phyloP scores from a whole-genome alignment of 2,329 filamentous ascomycete genomes.

The Albophoma yamanashiensis region DNA sequence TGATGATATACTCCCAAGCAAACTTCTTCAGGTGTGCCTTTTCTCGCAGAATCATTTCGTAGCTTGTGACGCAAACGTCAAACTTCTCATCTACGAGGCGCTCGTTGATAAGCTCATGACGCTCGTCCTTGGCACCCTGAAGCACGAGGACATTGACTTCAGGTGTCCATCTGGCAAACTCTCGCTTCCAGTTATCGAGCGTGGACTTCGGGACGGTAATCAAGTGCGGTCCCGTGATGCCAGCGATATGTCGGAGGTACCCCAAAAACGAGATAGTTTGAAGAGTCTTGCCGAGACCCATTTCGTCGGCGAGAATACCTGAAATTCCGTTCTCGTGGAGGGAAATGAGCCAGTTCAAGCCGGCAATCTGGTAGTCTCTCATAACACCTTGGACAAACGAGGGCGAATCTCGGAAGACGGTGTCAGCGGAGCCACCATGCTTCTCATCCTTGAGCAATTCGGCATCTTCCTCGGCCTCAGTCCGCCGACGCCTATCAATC shows the following conservation, averaged over 20 bases:
- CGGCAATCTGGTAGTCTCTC: slow-evolving; percentile 93
- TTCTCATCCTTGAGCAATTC: slow-evolving; percentile 82
- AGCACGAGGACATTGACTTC: slow-evolving; percentile 91
- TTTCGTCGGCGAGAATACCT: slow-evolving; percentile 94
- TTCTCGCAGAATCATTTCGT: slow-evolving; percentile 96
- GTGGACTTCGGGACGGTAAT: slow-evolving; percentile 94
- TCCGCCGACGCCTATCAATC: slow-evolving; percentile 70
- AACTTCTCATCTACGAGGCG: slow-evolving; percentile 91
- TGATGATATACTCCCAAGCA: slow-evolving; percentile 99
- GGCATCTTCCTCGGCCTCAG: slow-evolving; percentile 95
- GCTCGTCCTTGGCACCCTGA: slow-evolving; percentile 91
- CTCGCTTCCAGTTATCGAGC: slow-evolving; percentile 95
- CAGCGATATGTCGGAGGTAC: slow-evolving; percentile 84
- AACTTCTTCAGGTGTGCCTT: slow-evolving; percentile 95
- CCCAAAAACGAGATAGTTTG: slow-evolving; percentile 97
- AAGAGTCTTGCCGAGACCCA: slow-evolving; percentile 95
- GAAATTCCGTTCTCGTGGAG: slow-evolving; percentile 98
- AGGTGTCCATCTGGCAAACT: slow-evolving; percentile 89
- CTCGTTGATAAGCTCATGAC: slow-evolving; percentile 77
- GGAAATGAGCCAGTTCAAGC: slow-evolving; percentile 95
- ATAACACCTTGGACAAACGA: slow-evolving; percentile 80
- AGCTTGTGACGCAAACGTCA: slow-evolving; percentile 95
- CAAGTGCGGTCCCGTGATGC: slow-evolving; percentile 82
- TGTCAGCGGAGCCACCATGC: slow-evolving; percentile 73
- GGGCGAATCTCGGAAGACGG: slow-evolving; percentile 88